These are phyloP conservation scores for Talaromyces albobiverticillius DNA, from an alignment of 2,329 filamentous ascomycete genomes.

Conservation along the genomic window DNA sequence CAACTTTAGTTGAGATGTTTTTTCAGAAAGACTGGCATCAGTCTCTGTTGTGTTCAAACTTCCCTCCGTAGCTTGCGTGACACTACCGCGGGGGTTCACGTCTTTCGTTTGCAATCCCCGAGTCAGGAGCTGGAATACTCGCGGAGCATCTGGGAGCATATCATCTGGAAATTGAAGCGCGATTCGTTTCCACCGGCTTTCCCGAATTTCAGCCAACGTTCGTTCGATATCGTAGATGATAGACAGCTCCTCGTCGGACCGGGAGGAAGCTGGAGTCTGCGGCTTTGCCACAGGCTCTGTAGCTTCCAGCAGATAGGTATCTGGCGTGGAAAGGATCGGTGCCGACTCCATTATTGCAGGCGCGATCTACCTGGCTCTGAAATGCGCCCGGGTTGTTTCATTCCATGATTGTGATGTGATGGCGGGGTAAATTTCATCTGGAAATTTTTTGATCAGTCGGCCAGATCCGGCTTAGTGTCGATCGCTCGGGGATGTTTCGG, in stretches of 20 bases:
- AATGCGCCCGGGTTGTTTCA: background rate
- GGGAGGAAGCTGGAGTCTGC: conserved; percentile 27
- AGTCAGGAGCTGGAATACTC: conserved; percentile 68
- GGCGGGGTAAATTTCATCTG: conserved; percentile 15
- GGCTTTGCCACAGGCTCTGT: conserved; percentile 39
- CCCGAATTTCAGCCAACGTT: conserved; percentile 72
- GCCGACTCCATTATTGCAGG: conserved; percentile 37
- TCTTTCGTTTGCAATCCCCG: conserved; percentile 44
- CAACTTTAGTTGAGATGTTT: conserved; percentile 24
- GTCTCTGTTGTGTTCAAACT: conserved; percentile 7
- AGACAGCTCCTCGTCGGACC: conserved; percentile 67
- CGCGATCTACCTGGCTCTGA: background rate
- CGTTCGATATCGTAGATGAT: conserved; percentile 81
- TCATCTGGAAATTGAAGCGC: conserved; percentile 95
- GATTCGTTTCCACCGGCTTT: conserved; percentile 69
- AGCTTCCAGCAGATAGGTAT: conserved; percentile 59
- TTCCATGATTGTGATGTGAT: background rate
- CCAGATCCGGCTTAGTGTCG: too few relatives aligned
- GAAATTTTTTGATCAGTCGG: conserved; percentile 6
- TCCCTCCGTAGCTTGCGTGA: background rate
- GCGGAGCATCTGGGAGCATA: conserved; percentile 82
- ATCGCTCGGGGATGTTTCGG: too few relatives aligned
- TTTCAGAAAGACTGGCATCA: conserved; percentile 21
- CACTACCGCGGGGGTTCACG: conserved; percentile 4
- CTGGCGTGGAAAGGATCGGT: conserved; percentile 62